Evolutionary conservation across 208 protist genomes (phyloP).

Genomic region (Naegleria lovaniensis): DNA sequence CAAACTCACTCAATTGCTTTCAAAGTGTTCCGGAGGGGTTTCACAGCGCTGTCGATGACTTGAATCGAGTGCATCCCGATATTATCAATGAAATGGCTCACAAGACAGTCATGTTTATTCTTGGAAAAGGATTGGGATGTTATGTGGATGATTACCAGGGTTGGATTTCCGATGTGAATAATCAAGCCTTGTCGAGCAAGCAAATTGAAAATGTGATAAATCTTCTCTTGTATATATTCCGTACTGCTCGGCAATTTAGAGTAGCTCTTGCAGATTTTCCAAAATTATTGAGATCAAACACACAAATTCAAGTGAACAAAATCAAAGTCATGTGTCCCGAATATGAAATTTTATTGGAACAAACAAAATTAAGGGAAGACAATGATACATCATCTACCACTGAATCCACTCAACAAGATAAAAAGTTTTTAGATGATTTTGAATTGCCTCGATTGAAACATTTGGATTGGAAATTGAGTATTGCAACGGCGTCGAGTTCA

Average conservation of each 20-base stretch:
- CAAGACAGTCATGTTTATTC: not conserved
- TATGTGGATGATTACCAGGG: not conserved
- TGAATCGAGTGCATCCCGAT: not conserved
- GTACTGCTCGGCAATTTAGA: not conserved
- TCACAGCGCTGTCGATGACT: not conserved
- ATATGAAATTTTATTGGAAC: not conserved
- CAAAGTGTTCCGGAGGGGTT: conserved; percentile 2
- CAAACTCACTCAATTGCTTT: not conserved
- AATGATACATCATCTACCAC: not conserved
- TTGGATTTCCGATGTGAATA: not conserved
- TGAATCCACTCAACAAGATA: not conserved
- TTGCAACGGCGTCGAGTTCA: not conserved
- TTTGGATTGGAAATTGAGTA: conserved; percentile 10
- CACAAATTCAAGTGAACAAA: not conserved
- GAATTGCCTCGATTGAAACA: not conserved
- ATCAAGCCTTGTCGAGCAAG: not conserved
- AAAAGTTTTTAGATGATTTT: conserved; percentile 12
- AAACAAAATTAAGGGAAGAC: not conserved
- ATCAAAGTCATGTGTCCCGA: not conserved
- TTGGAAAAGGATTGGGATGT: not conserved
- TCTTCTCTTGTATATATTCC: not conserved
- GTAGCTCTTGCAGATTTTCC: not conserved
- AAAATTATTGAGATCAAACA: not conserved
- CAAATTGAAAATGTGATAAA: not conserved
- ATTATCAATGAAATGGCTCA: not conserved